Conservation (phyloP, 2,329 filamentous ascomycete genomes). For the Claviceps capensis region DNA sequence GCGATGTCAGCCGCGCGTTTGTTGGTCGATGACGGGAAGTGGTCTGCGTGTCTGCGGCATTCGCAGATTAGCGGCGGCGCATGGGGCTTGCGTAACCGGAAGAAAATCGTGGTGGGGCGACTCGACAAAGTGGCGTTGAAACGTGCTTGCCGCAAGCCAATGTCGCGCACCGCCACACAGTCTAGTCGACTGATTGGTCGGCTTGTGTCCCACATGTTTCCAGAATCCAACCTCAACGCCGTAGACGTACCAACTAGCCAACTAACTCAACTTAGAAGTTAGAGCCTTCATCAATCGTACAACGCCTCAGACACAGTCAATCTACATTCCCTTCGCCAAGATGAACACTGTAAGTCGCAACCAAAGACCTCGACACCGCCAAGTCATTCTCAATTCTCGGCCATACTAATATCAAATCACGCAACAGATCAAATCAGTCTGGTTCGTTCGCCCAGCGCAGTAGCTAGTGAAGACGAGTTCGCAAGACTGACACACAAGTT, state of each 20-base stretch:
- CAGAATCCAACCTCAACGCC: too few species aligned
- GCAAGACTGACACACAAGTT: neutral
- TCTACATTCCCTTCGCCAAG: neutral
- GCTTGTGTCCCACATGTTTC: too few species aligned
- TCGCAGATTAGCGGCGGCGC: neutral
- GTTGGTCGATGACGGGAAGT: neutral
- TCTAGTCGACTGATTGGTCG: neutral
- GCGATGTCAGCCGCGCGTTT: neutral
- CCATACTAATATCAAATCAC: neutral
- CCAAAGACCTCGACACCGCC: neutral
- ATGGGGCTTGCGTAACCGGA: neutral
- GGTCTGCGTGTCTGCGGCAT: neutral
- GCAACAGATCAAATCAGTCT: conserved; percentile 49
- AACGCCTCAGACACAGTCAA: neutral
- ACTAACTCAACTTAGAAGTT: too few species aligned
- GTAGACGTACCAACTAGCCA: too few species aligned
- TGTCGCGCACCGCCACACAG: neutral
- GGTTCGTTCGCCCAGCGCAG: conserved; percentile 28
- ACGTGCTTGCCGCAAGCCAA: neutral
- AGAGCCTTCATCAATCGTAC: neutral
- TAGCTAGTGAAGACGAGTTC: neutral
- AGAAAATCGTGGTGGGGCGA: neutral
- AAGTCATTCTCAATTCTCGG: neutral
- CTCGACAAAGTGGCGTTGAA: neutral
- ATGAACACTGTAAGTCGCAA: conserved; percentile 41